phyloP scores from a whole-genome alignment of 345 rosid genomes.

The Brassica napus region DNA sequence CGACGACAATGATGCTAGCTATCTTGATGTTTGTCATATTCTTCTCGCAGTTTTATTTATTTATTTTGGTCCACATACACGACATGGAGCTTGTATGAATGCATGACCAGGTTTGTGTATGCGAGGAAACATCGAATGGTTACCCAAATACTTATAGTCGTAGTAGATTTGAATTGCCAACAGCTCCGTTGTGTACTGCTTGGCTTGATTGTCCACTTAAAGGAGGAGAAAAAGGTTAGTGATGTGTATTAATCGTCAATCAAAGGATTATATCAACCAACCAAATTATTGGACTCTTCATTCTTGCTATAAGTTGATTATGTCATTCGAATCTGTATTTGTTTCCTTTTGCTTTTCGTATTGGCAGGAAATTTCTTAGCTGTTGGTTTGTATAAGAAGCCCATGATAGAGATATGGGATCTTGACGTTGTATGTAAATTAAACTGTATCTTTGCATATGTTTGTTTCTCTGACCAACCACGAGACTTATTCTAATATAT shows the following conservation, averaged over 20 bases:
- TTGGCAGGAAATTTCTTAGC: constrained; percentile 83
- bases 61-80: not conserved
- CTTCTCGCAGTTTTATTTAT: not conserved
- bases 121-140: constrained; percentile 60
- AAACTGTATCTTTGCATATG: constrained; percentile 3
- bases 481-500: constrained; percentile 5
- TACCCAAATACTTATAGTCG: constrained; percentile 70
- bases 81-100: constrained; percentile 14
- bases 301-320: constrained; percentile 8
- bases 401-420: constrained; percentile 93
- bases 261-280: not conserved
- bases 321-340: not conserved
- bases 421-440: constrained; percentile 73
- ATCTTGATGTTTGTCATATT: constrained; percentile 63
- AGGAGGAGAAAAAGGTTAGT: constrained; percentile 80
- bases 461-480: not conserved
- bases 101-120: constrained; percentile 59
- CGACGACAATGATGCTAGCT: constrained; percentile 72
- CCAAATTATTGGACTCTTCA: not conserved
- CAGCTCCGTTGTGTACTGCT: constrained; percentile 77
- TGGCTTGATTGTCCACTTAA: constrained; percentile 91
- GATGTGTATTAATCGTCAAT: not conserved
- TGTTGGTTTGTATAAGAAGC: constrained; percentile 77
- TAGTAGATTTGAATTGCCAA: constrained; percentile 64
- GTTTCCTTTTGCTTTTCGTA: constrained; percentile 3